phyloP scores from a whole-genome alignment of 306 rosid genomes.

The Rubus parviflorus region DNA sequence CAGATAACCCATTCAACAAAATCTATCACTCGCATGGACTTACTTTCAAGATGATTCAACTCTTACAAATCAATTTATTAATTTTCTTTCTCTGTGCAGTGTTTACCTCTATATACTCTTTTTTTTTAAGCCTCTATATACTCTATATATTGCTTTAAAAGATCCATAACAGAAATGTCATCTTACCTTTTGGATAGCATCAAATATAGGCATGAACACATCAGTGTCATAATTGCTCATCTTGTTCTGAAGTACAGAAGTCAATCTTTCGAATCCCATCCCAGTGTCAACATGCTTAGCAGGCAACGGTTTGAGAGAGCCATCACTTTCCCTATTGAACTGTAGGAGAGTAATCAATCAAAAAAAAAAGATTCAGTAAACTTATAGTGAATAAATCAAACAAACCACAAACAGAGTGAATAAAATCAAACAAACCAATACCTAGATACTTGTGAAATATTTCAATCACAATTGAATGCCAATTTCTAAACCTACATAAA shows the following conservation, averaged over 20 bases:
- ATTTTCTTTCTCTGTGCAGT: no score
- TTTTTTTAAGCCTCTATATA: no score
- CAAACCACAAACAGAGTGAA: conserved; percentile 5
- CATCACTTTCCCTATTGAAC: conserved; percentile 93
- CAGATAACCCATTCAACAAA: no score
- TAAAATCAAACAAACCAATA: background rate
- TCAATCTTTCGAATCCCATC: conserved; percentile 90
- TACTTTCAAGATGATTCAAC: no score
- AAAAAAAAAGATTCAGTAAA: conserved; percentile 9
- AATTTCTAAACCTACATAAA: background rate
- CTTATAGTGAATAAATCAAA: background rate
- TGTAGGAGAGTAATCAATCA: conserved; percentile 32
- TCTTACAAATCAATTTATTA: no score
- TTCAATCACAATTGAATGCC: background rate
- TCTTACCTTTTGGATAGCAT: conserved; percentile 75
- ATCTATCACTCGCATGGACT: no score
- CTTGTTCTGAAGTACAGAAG: conserved; percentile 82
- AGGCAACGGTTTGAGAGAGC: conserved; percentile 78
- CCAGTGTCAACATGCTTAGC: conserved; percentile 99
- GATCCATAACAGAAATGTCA: background rate
- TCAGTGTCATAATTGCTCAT: conserved; percentile 98
- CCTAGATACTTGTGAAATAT: background rate
- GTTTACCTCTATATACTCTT: no score
- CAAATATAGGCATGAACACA: conserved; percentile 89
- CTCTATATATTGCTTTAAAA: background rate